These are phyloP conservation scores for Ganoderma boninense DNA, from an alignment of 1,284 basidiomycete species.

Conservation along the genomic window DNA sequence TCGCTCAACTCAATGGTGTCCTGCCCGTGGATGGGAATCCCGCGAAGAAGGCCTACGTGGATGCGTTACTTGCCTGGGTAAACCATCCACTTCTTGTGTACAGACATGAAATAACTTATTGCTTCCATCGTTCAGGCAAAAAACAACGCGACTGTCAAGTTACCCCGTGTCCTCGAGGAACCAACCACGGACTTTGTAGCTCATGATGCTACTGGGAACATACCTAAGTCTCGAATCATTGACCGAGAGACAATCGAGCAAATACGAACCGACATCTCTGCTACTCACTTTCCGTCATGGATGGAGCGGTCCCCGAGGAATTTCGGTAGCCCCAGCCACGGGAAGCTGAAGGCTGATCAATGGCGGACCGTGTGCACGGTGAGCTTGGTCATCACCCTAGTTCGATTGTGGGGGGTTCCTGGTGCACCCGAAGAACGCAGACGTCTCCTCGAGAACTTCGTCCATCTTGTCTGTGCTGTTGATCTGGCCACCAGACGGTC, in stretches of 20 bases:
- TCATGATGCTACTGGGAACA: too few relatives aligned
- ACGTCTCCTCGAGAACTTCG: conserved; percentile 48
- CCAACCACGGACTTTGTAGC: too few relatives aligned
- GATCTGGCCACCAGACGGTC: conserved; percentile 8
- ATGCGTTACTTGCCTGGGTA: too few relatives aligned
- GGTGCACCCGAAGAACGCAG: neutral
- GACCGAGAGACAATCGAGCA: conserved; percentile 31
- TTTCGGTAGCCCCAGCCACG: conserved; percentile 40
- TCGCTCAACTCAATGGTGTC: too few relatives aligned
- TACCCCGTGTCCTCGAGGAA: too few relatives aligned
- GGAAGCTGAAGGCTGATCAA: conserved; percentile 49
- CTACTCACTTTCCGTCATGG: conserved; percentile 42
- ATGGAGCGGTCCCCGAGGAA: conserved; percentile 37
- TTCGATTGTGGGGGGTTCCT: conserved; percentile 44
- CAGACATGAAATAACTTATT: too few relatives aligned
- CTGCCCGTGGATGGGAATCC: too few relatives aligned
- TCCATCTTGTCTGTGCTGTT: conserved; percentile 10
- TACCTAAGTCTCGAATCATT: too few relatives aligned
- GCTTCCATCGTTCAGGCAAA: too few relatives aligned
- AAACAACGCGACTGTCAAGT: too few relatives aligned
- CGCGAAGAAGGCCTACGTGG: too few relatives aligned
- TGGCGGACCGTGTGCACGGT: conserved; percentile 42
- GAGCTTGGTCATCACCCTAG: conserved; percentile 44
- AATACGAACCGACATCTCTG: conserved; percentile 40
- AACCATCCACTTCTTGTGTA: too few relatives aligned